Conservation (phyloP, 768 basidiomycete species). For the Amanita brunnescens region DNA sequence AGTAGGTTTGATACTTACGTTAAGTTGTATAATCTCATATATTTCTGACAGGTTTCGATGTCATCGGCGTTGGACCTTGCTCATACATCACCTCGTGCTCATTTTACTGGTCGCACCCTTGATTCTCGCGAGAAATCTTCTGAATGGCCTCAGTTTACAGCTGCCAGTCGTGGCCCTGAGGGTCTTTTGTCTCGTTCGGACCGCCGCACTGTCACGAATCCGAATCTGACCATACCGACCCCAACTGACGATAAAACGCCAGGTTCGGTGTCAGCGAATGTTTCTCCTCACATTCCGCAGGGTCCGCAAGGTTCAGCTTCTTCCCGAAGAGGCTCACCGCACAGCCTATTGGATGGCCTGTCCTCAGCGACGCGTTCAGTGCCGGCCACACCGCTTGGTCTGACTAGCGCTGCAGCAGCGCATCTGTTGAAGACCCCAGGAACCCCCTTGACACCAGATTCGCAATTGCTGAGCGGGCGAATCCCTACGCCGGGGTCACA, state of each 20-base stretch:
- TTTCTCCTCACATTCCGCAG: slow-evolving; percentile 57
- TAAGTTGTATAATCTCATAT: not conserved
- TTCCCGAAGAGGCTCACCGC: slow-evolving; percentile 72
- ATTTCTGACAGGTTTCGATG: slow-evolving; percentile 52
- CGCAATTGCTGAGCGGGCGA: slow-evolving; percentile 54
- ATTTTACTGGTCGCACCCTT: slow-evolving; percentile 42
- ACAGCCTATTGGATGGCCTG: slow-evolving; percentile 51
- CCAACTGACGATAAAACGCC: slow-evolving; percentile 44
- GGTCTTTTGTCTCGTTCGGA: slow-evolving; percentile 44
- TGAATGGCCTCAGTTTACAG: slow-evolving; percentile 90
- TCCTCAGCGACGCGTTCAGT: slow-evolving; percentile 66
- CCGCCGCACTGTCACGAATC: slow-evolving; percentile 68
- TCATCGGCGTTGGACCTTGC: slow-evolving; percentile 92
- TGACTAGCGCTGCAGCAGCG: slow-evolving; percentile 33
- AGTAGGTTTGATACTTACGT: slow-evolving; percentile 29
- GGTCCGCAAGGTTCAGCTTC: slow-evolving; percentile 52
- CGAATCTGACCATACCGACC: slow-evolving; percentile 54
- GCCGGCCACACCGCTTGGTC: slow-evolving; percentile 68
- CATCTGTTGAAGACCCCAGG: slow-evolving; percentile 60
- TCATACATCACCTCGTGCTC: slow-evolving; percentile 63
- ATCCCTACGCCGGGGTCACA: slow-evolving; percentile 40
- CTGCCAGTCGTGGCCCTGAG: slow-evolving; percentile 54
- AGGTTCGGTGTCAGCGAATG: slow-evolving; percentile 45
- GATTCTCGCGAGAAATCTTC: slow-evolving; percentile 67
- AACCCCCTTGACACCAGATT: slow-evolving; percentile 56